Percentiles rank a stretch among this genome's conserved stretches.
Evolutionary conservation across 345 rosid species (phyloP).

Genomic region (Pistacia vera): DNA sequence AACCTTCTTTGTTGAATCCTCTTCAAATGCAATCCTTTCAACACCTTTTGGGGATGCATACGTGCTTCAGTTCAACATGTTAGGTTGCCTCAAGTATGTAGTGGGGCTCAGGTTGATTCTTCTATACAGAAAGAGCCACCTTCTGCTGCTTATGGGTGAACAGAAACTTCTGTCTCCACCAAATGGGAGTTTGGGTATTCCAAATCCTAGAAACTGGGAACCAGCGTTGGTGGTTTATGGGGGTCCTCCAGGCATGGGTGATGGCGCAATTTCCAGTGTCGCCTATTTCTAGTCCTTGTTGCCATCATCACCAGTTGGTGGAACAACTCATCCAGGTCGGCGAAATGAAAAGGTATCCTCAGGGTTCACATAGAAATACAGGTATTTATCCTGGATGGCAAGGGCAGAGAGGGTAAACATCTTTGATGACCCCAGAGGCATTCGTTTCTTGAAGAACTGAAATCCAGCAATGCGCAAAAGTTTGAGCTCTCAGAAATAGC

Average conservation of each 20-base stretch:
- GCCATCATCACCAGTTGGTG: constrained; percentile 71
- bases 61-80: constrained; percentile 55
- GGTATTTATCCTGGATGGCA: constrained; percentile 81
- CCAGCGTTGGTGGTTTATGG: constrained; percentile 48
- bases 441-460: constrained; percentile 91
- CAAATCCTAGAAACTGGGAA: constrained; percentile 54
- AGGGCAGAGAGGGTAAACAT: constrained; percentile 66
- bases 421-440: constrained; percentile 60
- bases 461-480: constrained; percentile 76
- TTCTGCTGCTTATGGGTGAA: constrained; percentile 42
- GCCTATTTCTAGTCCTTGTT: constrained; percentile 68
- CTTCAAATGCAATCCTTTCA: constrained; percentile 72
- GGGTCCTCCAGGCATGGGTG: constrained; percentile 61
- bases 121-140: constrained; percentile 47
- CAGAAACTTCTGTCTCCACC: constrained; percentile 53
- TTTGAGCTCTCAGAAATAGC: constrained; percentile 84
- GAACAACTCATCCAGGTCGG: constrained; percentile 53
- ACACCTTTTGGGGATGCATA: constrained; percentile 54
- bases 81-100: constrained; percentile 33
- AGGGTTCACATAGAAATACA: constrained; percentile 55
- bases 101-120: constrained; percentile 46
- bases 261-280: constrained; percentile 64
- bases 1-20: constrained; percentile 67
- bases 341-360: constrained; percentile 63
- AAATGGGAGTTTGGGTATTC: constrained; percentile 49